Conservation (phyloP, 129 eudicot genomes). For the Arctium minus region DNA sequence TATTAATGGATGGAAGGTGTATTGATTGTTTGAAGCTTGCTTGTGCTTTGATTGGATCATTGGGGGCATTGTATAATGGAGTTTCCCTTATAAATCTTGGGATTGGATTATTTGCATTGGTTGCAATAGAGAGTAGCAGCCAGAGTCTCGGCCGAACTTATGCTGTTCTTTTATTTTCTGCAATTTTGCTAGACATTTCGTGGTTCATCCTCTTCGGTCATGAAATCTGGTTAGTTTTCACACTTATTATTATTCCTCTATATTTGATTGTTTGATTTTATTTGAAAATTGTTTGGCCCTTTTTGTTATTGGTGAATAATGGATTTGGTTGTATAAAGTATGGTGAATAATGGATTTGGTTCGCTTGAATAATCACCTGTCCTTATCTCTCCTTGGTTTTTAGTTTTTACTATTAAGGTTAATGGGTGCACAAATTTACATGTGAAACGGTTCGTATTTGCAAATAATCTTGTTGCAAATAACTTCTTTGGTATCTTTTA, state of each 20-base stretch:
- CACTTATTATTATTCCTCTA: background rate
- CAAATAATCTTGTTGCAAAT: background rate
- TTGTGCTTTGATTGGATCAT: slow-evolving; percentile 86
- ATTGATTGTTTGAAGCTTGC: slow-evolving; percentile 62
- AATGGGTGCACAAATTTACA: background rate
- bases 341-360: background rate
- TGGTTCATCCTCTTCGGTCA: slow-evolving; percentile 76
- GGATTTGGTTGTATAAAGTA: background rate
- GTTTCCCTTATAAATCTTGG: slow-evolving; percentile 64
- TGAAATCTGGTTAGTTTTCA: slow-evolving; percentile 59
- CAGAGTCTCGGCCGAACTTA: slow-evolving; percentile 93
- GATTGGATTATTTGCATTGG: slow-evolving; percentile 73
- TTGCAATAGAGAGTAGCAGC: slow-evolving; percentile 95
- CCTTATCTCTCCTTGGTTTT: too few species aligned
- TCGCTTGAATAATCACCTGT: background rate
- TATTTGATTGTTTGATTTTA: background rate
- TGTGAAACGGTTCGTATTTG: background rate
- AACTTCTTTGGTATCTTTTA: background rate
- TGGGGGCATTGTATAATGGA: slow-evolving; percentile 82
- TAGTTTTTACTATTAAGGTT: background rate
- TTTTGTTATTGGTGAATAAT: background rate
- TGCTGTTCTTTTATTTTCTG: slow-evolving; percentile 68
- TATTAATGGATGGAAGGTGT: slow-evolving; percentile 8
- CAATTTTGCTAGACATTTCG: slow-evolving; percentile 61
- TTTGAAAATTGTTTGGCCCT: background rate